Evolutionary conservation across 768 basidiomycete species (phyloP).

Genomic region (Chlorophyllum brunneum): DNA sequence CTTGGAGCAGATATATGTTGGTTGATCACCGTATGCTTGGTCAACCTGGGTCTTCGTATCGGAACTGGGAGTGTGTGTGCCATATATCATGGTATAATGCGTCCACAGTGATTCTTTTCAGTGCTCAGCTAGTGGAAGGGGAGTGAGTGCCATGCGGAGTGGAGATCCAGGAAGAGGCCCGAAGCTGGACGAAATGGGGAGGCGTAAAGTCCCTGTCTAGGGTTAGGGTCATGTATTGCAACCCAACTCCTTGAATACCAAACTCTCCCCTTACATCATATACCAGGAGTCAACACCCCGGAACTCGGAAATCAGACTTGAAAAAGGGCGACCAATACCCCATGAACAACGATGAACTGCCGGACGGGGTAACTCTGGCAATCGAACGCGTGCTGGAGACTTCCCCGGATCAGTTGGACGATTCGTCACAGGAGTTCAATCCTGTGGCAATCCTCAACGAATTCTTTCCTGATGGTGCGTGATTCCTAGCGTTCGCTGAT

Average conservation of each 20-base stretch:
- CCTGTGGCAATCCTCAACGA: slow-evolving; percentile 57
- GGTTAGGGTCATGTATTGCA: slow-evolving; percentile 20
- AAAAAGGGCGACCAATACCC: not conserved
- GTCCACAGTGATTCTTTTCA: too few species aligned
- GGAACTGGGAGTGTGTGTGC: slow-evolving; percentile 23
- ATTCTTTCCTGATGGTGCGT: slow-evolving; percentile 76
- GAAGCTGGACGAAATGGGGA: not conserved
- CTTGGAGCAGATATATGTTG: slow-evolving; percentile 63
- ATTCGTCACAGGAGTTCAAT: slow-evolving; percentile 53
- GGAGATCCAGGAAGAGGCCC: too few species aligned
- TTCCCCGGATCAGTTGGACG: slow-evolving; percentile 46
- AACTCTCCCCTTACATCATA: too few species aligned
- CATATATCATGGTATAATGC: slow-evolving; percentile 3
- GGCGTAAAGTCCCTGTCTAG: slow-evolving; percentile 14
- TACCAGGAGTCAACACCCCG: too few species aligned
- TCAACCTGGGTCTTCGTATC: slow-evolving; percentile 55
- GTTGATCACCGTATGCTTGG: slow-evolving; percentile 60
- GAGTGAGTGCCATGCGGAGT: too few species aligned
- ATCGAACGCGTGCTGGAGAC: slow-evolving; percentile 70
- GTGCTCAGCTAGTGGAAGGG: not conserved
- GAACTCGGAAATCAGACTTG: not conserved
- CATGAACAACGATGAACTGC: slow-evolving; percentile 41
- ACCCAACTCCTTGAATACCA: not conserved
- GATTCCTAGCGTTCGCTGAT: not conserved
- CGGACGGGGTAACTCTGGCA: slow-evolving; percentile 62